Percentiles rank a stretch among this genome's conserved stretches.
Conservation (phyloP, 2,329 filamentous ascomycete species). For the Periconia sp. region DNA sequence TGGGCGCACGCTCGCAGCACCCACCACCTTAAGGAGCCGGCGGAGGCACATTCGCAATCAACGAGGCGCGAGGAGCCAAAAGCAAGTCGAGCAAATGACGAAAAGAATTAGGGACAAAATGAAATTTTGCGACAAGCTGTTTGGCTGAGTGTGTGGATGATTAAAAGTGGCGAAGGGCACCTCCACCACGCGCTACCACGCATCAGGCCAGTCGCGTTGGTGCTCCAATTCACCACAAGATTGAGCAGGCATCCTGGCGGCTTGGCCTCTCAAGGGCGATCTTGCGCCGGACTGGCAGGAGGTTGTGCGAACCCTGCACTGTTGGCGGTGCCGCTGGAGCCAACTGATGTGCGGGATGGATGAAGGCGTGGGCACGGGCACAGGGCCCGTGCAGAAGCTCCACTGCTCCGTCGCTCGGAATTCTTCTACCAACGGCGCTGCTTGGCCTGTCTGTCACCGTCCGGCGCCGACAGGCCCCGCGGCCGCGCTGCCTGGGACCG, state of each 20-base stretch:
- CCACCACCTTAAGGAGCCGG: conserved; percentile 20
- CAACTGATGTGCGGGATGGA: conserved; percentile 49
- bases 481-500: not conserved
- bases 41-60: conserved; percentile 34
- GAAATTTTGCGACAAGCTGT: conserved; percentile 39
- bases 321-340: conserved; percentile 42
- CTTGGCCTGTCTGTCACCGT: conserved; percentile 7
- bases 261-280: conserved; percentile 39
- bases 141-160: conserved; percentile 42
- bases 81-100: conserved; percentile 36
- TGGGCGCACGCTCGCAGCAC: conserved; percentile 32
- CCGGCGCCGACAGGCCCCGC: not conserved
- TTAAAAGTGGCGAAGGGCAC: conserved; percentile 47
- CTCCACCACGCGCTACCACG: conserved; percentile 35
- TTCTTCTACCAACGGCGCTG: conserved; percentile 3
- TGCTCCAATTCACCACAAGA: conserved; percentile 35
- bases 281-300: conserved; percentile 41
- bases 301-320: conserved; percentile 30
- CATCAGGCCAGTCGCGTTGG: conserved; percentile 31
- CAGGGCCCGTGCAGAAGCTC: no score
- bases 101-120: conserved; percentile 39
- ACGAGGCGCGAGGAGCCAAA: conserved; percentile 34
- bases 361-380: conserved; percentile 25
- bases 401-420: not conserved
- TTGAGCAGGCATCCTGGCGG: conserved; percentile 38